These are phyloP conservation scores for Flaveria trinervia DNA, from an alignment of 129 eudicot genomes.

Conservation along the genomic window DNA sequence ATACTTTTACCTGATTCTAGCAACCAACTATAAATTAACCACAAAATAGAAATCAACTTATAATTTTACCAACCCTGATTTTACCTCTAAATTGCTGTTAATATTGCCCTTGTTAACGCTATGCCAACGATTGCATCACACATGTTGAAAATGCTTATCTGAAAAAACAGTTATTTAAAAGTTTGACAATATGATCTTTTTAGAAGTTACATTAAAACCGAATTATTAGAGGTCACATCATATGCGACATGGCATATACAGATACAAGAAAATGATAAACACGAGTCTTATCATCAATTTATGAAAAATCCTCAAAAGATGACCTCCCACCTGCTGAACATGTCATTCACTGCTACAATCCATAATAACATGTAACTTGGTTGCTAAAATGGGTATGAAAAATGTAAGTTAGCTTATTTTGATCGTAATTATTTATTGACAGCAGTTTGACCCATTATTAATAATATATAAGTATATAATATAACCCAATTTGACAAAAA, in stretches of 20 bases:
- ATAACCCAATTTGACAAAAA: background rate
- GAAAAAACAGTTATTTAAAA: background rate
- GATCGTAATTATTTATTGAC: background rate
- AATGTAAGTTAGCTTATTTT: background rate
- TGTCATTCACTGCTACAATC: background rate
- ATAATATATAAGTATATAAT: no score
- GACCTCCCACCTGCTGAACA: background rate
- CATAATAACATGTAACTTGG: background rate
- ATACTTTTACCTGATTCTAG: background rate
- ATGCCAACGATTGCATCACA: background rate
- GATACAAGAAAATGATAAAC: background rate
- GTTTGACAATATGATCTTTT: background rate
- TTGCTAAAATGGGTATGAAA: background rate
- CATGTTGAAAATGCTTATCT: background rate
- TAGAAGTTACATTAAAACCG: background rate
- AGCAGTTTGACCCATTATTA: no score
- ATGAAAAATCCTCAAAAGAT: background rate
- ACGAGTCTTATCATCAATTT: background rate
- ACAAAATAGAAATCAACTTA: background rate
- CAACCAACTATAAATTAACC: background rate
- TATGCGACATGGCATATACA: background rate
- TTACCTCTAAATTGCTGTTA: background rate
- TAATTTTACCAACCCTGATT: background rate
- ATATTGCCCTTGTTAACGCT: background rate
- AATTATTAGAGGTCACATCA: background rate